Percentiles rank a stretch among this genome's conserved stretches.
phyloP scores from a whole-genome alignment of 2,329 filamentous ascomycete species.

The Dryadomyces sulphureus region DNA sequence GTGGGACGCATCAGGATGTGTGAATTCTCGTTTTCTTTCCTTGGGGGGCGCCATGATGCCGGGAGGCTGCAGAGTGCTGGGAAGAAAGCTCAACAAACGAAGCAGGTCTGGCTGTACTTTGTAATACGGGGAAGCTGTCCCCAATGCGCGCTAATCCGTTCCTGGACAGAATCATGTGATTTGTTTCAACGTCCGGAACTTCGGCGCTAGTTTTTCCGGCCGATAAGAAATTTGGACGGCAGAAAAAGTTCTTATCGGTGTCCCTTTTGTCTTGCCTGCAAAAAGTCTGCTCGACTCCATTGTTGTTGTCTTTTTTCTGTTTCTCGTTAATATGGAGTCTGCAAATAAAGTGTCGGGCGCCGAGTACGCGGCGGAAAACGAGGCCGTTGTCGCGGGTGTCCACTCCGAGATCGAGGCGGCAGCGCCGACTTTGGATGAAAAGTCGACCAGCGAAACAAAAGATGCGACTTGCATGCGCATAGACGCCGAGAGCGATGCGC shows the following conservation, averaged over 20 bases:
- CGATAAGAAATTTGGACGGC: slow-evolving; percentile 10
- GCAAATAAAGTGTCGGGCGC: background rate
- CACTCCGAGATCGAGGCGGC: background rate
- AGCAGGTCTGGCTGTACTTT: background rate
- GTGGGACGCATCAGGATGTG: slow-evolving; percentile 33
- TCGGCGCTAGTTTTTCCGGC: background rate
- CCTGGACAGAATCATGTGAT: background rate
- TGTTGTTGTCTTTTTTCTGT: background rate
- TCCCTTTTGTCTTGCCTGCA: background rate
- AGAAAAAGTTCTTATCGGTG: slow-evolving; percentile 10
- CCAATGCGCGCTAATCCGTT: background rate
- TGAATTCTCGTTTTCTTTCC: slow-evolving; percentile 20
- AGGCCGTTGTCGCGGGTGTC: background rate
- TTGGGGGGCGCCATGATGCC: slow-evolving; percentile 24
- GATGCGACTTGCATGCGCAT: background rate
- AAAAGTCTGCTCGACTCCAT: background rate
- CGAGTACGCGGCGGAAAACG: background rate
- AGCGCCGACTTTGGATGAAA: background rate
- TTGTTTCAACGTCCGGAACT: background rate
- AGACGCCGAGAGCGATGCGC: background rate
- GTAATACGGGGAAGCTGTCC: background rate
- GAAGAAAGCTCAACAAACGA: background rate
- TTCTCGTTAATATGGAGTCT: background rate
- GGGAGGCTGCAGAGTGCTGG: background rate
- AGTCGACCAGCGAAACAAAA: background rate